Evolutionary conservation across 2,329 filamentous ascomycete genomes (phyloP), one percentile per base, ranked within the genome.

Genomic region (Ophiostoma himal-ulmi): DNA sequence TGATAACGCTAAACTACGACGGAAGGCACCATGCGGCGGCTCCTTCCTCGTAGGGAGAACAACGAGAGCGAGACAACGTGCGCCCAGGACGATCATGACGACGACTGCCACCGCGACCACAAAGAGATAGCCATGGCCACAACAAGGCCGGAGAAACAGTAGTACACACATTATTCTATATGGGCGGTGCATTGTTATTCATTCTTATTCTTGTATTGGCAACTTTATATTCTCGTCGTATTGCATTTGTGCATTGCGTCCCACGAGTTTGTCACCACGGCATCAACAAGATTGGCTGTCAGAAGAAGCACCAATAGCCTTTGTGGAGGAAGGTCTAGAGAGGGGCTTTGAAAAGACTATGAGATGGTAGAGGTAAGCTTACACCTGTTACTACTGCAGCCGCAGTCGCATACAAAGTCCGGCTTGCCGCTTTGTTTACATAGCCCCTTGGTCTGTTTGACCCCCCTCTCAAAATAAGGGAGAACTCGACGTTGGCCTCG

Each of bases 1-100:
- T 62, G 60, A 34, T 1, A 37, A 39, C 5, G 39, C 60, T 65
- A 36, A 39, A 36, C 34, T 39, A 37, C 30, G 36, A 65, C 62
- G 62, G 62, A 65, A 65, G 62, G 62, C 36, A 65, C 62, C 62
- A 39, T 39, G 62, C 62, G 20, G 36, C 26, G 22, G 62, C 62
- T 65, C 36, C 37, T 65, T 65, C 62, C 30, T 20, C 14, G 36
- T 65, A 65, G 17, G 36, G 62, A 65, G 10, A 39, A 22, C 34
- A 65, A 20, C 60, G 13, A 30, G 26, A 17, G 57, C 26, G 57
- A 65, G 62, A 65, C 62, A 65, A 65, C 62, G 62, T 65, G 62
- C 62, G 17, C 34, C 60, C 17, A 64, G 30, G 8, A 54, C 48
- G 22, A 57, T 26, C 11, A 34, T 11, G 3, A 62, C 57, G 8